Evolutionary conservation across 2,329 filamentous ascomycete species (phyloP), one percentile per base, ranked within the genome.

Genomic region (Zasmidium citrigriseum): DNA sequence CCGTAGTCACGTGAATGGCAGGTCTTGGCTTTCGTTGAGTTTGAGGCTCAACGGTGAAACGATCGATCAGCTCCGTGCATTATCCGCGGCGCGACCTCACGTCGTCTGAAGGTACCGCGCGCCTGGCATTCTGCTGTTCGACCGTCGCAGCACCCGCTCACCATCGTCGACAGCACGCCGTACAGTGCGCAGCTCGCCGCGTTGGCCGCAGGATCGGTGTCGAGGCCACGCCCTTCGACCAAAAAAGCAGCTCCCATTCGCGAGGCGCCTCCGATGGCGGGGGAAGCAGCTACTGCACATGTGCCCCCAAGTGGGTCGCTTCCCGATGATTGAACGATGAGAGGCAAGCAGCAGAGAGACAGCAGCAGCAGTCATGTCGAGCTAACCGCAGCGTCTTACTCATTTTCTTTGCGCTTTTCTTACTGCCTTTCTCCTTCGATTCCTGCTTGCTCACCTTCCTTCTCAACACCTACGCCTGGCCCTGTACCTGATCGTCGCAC

Each of bases 231-330:
- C 34, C 34, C 34, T 41, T 16, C 34, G 14, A n/a, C n/a, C 34
- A 34, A 14, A 41, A 11, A 41, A n/a, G 12, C 5, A 9, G 34
- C 34, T n/a, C 34, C 34, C 14, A 41, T n/a, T 16, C 12, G 18
- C 4, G 34, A 4, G 34, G 18, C 16, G 34, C 12, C 34, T 11
- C 48, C 56, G 56, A 58, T 50, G 27, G 56, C 56, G 56, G 56
- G 47, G 53, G 53, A 49, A 41, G 45, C 34, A 41, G 34, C 34
- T 41, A 41, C 34, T 41, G 34, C 34, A 16, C 34, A 11, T 41
- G 34, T n/a, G 18, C 34, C 7, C 5, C 34, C 34, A 58, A 54
- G 56, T 58, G 56, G 56, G 51, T 58, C 51, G 34, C 23, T 34
- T 29, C 21, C 25, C 23, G 24, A 46, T 47, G 41, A 52, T 46